phyloP scores from a whole-genome alignment of 352 stramenopile species.

The Lagenidium giganteum region DNA sequence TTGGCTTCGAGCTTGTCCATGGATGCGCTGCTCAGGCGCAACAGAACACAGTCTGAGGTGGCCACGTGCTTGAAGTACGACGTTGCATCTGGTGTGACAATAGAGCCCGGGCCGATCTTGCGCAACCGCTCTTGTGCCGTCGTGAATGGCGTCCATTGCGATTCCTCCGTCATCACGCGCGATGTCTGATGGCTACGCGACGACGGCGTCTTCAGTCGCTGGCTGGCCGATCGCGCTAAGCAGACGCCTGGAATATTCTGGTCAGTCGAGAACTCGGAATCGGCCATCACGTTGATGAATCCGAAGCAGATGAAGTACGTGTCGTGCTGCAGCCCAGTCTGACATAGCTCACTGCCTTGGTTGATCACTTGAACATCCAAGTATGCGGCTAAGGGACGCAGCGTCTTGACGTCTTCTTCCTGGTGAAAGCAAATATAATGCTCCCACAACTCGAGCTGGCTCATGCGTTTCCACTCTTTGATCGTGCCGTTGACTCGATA shows the following conservation, averaged over 20 bases:
- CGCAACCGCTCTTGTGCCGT: slow-evolving; percentile 44
- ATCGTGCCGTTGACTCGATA: slow-evolving; percentile 22
- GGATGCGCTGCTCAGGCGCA: slow-evolving; percentile 36
- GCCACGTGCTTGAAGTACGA: slow-evolving; percentile 49
- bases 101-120: slow-evolving; percentile 56
- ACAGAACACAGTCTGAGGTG: slow-evolving; percentile 42
- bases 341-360: slow-evolving; percentile 26
- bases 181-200: background rate
- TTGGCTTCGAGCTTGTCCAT: slow-evolving; percentile 46
- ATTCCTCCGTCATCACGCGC: slow-evolving; percentile 23
- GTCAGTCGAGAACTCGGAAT: slow-evolving; percentile 50
- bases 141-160: slow-evolving; percentile 58
- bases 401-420: slow-evolving; percentile 36
- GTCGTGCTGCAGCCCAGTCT: slow-evolving; percentile 26
- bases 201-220: slow-evolving; percentile 19
- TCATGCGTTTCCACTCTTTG: slow-evolving; percentile 42
- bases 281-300: slow-evolving; percentile 53
- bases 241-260: slow-evolving; percentile 54
- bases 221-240: slow-evolving; percentile 34
- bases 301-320: slow-evolving; percentile 68
- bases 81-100: slow-evolving; percentile 41
- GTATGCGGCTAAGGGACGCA: slow-evolving; percentile 45
- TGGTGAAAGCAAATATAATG: slow-evolving; percentile 38
- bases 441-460: slow-evolving; percentile 49
- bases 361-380: slow-evolving; percentile 40